Evolutionary conservation across 2,329 filamentous ascomycete genomes (phyloP).

Genomic region (Epichloe hybrida): DNA sequence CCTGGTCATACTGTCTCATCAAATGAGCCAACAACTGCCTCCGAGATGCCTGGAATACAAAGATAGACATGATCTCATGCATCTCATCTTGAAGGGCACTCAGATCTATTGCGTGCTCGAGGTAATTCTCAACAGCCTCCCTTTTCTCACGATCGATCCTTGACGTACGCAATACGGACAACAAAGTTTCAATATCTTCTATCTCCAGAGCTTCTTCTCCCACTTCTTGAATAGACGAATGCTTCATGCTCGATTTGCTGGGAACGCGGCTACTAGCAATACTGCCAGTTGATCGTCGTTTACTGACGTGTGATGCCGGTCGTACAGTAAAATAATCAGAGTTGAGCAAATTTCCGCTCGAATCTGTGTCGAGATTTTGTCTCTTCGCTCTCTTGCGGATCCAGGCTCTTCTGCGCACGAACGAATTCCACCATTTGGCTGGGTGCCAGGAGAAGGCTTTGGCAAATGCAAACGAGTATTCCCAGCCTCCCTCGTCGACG

Average conservation of each 20-base stretch:
- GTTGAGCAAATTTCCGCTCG: constrained; percentile 53
- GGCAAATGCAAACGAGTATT: constrained; percentile 86
- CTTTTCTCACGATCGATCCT: constrained; percentile 87
- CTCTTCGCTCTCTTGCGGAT: constrained; percentile 63
- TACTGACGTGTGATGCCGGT: constrained; percentile 28
- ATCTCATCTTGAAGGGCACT: constrained; percentile 62
- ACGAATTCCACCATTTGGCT: constrained; percentile 86
- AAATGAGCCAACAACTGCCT: constrained; percentile 61
- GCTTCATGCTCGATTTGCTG: constrained; percentile 25
- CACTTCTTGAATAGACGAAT: constrained; percentile 26
- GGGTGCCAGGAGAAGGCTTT: constrained; percentile 73
- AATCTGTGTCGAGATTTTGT: constrained; percentile 26
- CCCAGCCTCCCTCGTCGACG: constrained; percentile 79
- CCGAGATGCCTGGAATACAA: constrained; percentile 82
- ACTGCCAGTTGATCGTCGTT: constrained; percentile 18
- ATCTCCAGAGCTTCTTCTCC: constrained; percentile 46
- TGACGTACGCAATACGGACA: constrained; percentile 52
- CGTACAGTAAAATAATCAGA: constrained; percentile 70
- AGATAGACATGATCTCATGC: constrained; percentile 71
- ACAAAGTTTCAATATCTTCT: constrained; percentile 52
- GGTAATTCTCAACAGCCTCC: constrained; percentile 66
- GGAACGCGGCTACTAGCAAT: constrained; percentile 18
- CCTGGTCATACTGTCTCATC: constrained; percentile 40
- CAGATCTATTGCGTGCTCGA: constrained; percentile 67
- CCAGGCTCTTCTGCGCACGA: constrained; percentile 84